Base-by-base conservation (phyloP, 345 rosid genomes). In the Gossypioides kirkii region DNA sequence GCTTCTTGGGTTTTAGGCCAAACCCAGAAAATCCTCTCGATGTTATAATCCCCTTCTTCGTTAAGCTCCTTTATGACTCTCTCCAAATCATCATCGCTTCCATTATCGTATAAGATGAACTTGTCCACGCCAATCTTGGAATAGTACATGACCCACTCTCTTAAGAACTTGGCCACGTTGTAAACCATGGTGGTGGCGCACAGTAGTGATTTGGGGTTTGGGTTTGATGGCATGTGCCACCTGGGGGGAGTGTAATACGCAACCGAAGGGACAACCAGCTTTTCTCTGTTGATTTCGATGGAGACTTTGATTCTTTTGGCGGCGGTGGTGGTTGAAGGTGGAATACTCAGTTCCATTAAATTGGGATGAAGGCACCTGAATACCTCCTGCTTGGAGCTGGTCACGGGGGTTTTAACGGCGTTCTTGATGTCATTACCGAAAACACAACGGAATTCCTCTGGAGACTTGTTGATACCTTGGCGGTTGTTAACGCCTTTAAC, bases 1-100 rank as follows among this genome's bases (percentile, higher is more conserved):
- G 95, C 95, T 61, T 94, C 98, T 62, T 94, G 98, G 0, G 97
- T 87, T 79, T 94, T 94, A 3, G 92, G 92, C 97, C 97, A 94
- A 11, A 87, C 72, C 98, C 97, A 94, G 1, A 79, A 26, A 6
- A 88, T 63, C 14, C 78, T 85, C 0, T 74, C 81, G 2, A 94
- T 77, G 61, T 85, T 79, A 68, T 79, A 89, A 25, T 23, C 58
- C 2, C 89, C 88, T 4, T 83, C 84, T n/a, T 62, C 36, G 16
- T 78, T 86, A 1, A 92, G 90, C 56, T 69, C 77, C 0, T 64
- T 58, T 45, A 92, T 84, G 54, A 85, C 76, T 6, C 9, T 46
- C 32, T 75, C 63, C 11, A 89, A 61, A 65, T 80, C 82, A 63
- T 92, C 98, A 23, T 89, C 88, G 79, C 98, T 92, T 11, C 79